phyloP scores from a whole-genome alignment of 306 rosid genomes.

The Rosa lucieae region DNA sequence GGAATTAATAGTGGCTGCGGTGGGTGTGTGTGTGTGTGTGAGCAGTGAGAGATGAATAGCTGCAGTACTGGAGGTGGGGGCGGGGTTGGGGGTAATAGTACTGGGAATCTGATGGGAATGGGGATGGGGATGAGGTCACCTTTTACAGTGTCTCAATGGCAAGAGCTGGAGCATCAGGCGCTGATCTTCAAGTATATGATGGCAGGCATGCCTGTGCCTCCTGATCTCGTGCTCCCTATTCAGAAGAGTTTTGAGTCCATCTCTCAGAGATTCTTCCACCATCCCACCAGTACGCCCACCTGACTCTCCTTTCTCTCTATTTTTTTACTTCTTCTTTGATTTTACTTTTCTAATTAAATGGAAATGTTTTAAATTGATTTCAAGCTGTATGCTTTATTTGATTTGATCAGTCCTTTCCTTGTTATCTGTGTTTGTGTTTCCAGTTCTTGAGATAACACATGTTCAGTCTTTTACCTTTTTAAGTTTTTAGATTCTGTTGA shows the following conservation, averaged over 20 bases:
- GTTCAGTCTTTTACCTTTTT: not conserved
- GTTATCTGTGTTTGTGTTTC: not conserved
- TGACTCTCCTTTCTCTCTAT: not conserved
- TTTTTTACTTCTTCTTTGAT: not conserved
- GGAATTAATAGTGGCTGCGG: not conserved
- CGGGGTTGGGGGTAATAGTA: slow-evolving; percentile 23
- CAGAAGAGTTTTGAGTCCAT: slow-evolving; percentile 72
- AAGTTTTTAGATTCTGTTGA: not conserved
- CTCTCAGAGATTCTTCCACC: slow-evolving; percentile 59
- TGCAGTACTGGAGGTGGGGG: slow-evolving; percentile 17
- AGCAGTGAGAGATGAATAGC: slow-evolving; percentile 3
- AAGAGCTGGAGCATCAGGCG: slow-evolving; percentile 87
- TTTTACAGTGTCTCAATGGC: slow-evolving; percentile 88
- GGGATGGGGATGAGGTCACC: slow-evolving; percentile 56
- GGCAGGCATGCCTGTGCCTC: slow-evolving; percentile 80
- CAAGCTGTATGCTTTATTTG: slow-evolving; percentile 18
- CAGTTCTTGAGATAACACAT: slow-evolving; percentile 3
- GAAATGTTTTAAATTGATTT: slow-evolving; percentile 3
- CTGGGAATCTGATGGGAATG: slow-evolving; percentile 28
- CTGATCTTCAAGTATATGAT: slow-evolving; percentile 82
- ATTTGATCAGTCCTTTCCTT: slow-evolving; percentile 13
- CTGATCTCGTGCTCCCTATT: slow-evolving; percentile 79
- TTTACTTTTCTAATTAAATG: not conserved
- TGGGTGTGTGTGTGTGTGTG: not conserved
- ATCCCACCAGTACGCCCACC: slow-evolving; percentile 50